phyloP scores from a whole-genome alignment of 2,329 filamentous ascomycete species.

The Hortaea werneckii region DNA sequence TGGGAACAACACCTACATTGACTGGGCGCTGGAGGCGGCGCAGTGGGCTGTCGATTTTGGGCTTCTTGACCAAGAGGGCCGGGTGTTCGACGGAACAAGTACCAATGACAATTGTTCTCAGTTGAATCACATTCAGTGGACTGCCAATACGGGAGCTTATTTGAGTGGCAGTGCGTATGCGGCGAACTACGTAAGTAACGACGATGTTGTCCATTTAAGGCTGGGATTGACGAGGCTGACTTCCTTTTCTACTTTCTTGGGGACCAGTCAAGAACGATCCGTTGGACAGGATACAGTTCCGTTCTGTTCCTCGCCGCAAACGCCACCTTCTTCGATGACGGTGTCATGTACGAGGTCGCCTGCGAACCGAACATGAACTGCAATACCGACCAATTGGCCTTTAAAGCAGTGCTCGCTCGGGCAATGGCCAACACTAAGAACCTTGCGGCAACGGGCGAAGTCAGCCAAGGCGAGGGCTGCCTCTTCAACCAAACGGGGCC shows the following conservation, averaged over 20 bases:
- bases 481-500: slow-evolving; percentile 41
- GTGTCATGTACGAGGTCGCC: slow-evolving; percentile 54
- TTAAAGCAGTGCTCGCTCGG: slow-evolving; percentile 57
- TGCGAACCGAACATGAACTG: slow-evolving; percentile 55
- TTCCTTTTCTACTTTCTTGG: not conserved
- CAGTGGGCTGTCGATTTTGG: slow-evolving; percentile 51
- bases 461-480: slow-evolving; percentile 19
- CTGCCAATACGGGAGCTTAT: slow-evolving; percentile 56
- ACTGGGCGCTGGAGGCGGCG: slow-evolving; percentile 59
- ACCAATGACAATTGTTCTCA: slow-evolving; percentile 44
- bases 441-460: slow-evolving; percentile 2
- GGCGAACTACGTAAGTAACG: slow-evolving; percentile 42
- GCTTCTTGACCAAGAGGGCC: slow-evolving; percentile 30
- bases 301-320: slow-evolving; percentile 42
- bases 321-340: slow-evolving; percentile 30
- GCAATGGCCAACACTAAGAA: slow-evolving; percentile 7
- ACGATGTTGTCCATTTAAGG: too few relatives aligned
- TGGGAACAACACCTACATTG: slow-evolving; percentile 43
- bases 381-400: slow-evolving; percentile 61
- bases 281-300: not conserved
- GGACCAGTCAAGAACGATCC: not conserved
- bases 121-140: slow-evolving; percentile 45
- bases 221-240: too few relatives aligned
- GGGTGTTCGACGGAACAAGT: slow-evolving; percentile 51
- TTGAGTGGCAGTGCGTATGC: slow-evolving; percentile 55